Evolutionary conservation across 1,284 basidiomycete species (phyloP), one percentile per base, ranked within the genome.

Genomic region (Cutaneotrichosporon dermatis): DNA sequence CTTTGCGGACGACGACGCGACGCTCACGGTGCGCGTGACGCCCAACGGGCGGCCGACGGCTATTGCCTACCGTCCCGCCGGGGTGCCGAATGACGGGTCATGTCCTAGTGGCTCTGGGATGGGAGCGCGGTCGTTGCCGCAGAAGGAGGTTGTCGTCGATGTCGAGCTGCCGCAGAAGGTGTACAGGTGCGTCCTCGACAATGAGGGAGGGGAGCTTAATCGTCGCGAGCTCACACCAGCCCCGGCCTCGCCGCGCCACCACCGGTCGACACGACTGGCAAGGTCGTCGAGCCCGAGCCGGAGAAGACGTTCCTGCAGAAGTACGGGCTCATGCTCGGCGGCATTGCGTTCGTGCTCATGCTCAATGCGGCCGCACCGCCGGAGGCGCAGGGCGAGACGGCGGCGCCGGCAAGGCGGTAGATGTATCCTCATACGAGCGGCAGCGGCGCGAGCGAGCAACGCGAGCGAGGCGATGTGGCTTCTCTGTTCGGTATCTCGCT

Each of bases 271-370:
- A 16, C 79, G 82, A 37, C 82, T 84, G 89, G 90, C 55, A 81
- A 85, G 68, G 83, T 84, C 16, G 80, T 86, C 34, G 75, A 81
- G 55, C 84, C 86, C 0, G 76, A 79, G 33, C 82, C 83, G 1
- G 89, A 90, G 72, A 88, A 92, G 77, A 80, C 84, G 8, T 90
- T 92, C 76, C 62, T 92, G 41, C 87, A 90, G 71, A 93, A 92
- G 76, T 92, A 93, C 76, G 92, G 91, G 89, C 79, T 92, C 75
- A 90, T 91, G 68, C 84, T 90, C 52, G 79, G 82, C 37, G 81
- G 84, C 3, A 75, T 83, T 36, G 75, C 55, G 33, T 51, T 91
- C 13, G 77, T 87, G 37, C 35, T 55, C 35, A 25, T 55, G 15
- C 6, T 49, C 7, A 39, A 45, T 11, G 44, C 43, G 4, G 54